These are phyloP conservation scores for Komagataella phaffii DNA, from an alignment of 805 yeast genomes.

Conservation along the genomic window DNA sequence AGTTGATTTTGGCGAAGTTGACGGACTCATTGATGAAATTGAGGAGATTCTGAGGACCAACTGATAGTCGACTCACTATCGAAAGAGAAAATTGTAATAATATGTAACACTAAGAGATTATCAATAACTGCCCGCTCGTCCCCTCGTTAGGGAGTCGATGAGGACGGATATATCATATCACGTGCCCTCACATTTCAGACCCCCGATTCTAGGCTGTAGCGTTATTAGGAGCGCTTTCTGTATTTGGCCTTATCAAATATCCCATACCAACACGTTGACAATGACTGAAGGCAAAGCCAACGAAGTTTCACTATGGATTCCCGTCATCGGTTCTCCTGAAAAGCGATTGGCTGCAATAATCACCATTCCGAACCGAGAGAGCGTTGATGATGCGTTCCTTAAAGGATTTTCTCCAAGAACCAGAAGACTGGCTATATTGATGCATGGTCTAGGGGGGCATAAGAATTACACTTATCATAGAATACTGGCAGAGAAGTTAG, in stretches of 20 bases:
- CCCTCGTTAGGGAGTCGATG: not conserved
- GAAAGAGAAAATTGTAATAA: not conserved
- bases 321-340: not conserved
- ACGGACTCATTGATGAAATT: constrained; percentile 51
- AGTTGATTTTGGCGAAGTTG: constrained; percentile 53
- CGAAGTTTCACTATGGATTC: not conserved
- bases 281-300: not conserved
- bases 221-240: not conserved
- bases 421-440: constrained; percentile 40
- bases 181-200: not conserved
- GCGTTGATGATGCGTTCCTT: constrained; percentile 2
- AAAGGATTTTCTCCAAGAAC: constrained; percentile 20
- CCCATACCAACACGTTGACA: not conserved
- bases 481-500: constrained; percentile 43
- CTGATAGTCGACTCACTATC: not conserved
- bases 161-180: not conserved
- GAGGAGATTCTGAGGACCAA: constrained; percentile 9
- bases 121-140: not conserved
- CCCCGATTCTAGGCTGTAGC: too few species aligned
- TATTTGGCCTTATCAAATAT: not conserved
- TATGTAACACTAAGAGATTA: not conserved
- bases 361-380: constrained; percentile 3
- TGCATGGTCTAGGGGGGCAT: constrained; percentile 86
- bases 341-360: constrained; percentile 4
- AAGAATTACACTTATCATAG: constrained; percentile 67